These are phyloP conservation scores for Caloboletus firmus DNA, from an alignment of 1,284 basidiomycete genomes.

Conservation along the genomic window DNA sequence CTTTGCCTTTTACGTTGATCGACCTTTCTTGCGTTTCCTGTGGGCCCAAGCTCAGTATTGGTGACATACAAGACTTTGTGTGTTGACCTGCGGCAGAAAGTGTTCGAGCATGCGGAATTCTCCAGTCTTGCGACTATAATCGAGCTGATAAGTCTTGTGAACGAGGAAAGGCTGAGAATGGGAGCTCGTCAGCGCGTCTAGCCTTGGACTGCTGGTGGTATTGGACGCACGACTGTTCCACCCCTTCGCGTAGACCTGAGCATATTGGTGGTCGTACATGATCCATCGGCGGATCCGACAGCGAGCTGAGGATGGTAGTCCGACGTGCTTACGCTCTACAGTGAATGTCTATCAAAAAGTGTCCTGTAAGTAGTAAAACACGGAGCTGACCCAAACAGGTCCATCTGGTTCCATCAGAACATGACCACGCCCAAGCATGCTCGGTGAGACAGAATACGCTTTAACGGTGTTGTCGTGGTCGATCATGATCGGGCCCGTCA, in stretches of 20 bases:
- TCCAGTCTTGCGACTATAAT: slow-evolving; percentile 71
- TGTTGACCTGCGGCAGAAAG: slow-evolving; percentile 68
- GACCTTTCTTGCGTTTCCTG: slow-evolving; percentile 62
- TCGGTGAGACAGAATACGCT: slow-evolving; percentile 66
- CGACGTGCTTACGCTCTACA: slow-evolving; percentile 69
- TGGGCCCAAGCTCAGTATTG: background rate
- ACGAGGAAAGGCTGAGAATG: slow-evolving; percentile 65
- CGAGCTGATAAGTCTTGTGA: slow-evolving; percentile 82
- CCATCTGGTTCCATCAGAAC: slow-evolving; percentile 70
- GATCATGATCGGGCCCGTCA: slow-evolving; percentile 66
- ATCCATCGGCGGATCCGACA: slow-evolving; percentile 79
- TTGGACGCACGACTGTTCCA: slow-evolving; percentile 56
- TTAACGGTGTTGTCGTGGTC: slow-evolving; percentile 80
- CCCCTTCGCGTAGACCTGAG: slow-evolving; percentile 67
- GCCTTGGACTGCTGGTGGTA: background rate
- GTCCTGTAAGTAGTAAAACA: background rate
- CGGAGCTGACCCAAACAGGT: slow-evolving; percentile 69
- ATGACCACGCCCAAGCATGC: slow-evolving; percentile 74
- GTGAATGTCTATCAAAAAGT: background rate
- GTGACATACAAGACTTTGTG: background rate
- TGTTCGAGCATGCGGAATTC: slow-evolving; percentile 84
- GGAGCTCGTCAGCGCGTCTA: background rate
- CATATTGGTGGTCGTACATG: slow-evolving; percentile 69
- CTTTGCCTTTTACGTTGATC: slow-evolving; percentile 39
- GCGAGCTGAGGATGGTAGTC: slow-evolving; percentile 87